phyloP scores from a whole-genome alignment of 2,329 filamentous ascomycete species.

The Fusarium floridanum region DNA sequence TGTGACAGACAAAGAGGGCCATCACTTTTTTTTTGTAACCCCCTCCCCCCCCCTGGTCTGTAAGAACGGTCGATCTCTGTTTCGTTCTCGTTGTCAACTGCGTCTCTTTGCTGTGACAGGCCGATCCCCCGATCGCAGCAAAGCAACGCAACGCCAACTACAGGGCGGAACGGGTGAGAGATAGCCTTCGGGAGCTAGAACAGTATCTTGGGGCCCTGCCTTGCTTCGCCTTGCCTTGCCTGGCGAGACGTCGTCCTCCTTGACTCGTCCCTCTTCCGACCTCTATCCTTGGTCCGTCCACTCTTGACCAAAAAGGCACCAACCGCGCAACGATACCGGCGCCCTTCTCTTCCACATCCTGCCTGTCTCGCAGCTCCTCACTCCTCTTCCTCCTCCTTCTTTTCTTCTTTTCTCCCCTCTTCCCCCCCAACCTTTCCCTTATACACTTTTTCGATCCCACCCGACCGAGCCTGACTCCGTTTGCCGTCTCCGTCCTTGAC shows the following conservation, averaged over 20 bases:
- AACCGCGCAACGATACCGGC: slow-evolving; percentile 21
- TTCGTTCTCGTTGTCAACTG: slow-evolving; percentile 5
- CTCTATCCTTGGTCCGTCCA: slow-evolving; percentile 31
- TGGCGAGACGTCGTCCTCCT: background rate
- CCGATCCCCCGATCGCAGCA: slow-evolving; percentile 1
- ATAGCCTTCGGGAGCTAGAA: slow-evolving; percentile 17
- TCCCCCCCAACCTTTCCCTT: background rate
- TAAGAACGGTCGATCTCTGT: slow-evolving; percentile 38
- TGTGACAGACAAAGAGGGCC: slow-evolving; percentile 22
- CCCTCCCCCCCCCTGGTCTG: slow-evolving; percentile 26
- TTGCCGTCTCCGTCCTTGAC: no score
- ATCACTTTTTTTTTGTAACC: background rate
- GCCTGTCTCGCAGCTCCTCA: slow-evolving; percentile 28
- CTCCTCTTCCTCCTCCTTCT: slow-evolving; percentile 30
- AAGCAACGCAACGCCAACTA: background rate
- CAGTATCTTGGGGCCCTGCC: slow-evolving; percentile 6
- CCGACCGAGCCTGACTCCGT: no score
- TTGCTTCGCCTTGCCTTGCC: background rate
- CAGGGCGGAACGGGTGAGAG: slow-evolving; percentile 23
- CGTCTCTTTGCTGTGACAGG: slow-evolving; percentile 13
- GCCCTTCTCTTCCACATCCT: slow-evolving; percentile 26
- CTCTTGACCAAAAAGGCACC: slow-evolving; percentile 32
- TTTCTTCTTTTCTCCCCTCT: background rate
- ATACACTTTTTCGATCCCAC: no score
- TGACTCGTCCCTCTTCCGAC: slow-evolving; percentile 23